Evolutionary conservation across 768 basidiomycete species (phyloP).

Genomic region (Naganishia friedmannii): DNA sequence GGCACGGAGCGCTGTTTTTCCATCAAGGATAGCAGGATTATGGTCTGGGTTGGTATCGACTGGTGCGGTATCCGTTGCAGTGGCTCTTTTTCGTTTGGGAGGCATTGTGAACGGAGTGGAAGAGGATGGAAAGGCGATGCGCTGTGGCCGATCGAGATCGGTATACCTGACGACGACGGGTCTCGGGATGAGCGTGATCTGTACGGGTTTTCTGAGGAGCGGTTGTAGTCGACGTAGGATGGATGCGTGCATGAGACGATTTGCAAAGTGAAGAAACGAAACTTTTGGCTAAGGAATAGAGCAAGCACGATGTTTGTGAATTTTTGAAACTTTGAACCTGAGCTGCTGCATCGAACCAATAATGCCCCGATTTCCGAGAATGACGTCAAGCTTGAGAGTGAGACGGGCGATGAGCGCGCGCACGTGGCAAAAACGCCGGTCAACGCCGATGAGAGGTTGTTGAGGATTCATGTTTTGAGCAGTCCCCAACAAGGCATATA

Average conservation of each 20-base stretch:
- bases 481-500: too few relatives aligned
- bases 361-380: too few relatives aligned
- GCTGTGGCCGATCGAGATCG: not conserved
- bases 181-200: not conserved
- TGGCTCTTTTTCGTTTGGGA: not conserved
- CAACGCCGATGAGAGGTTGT: too few relatives aligned
- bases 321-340: not conserved
- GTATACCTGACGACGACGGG: not conserved
- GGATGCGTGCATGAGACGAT: conserved; percentile 6
- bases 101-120: not conserved
- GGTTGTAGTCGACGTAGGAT: not conserved
- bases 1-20: conserved; percentile 25
- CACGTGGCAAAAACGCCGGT: too few relatives aligned
- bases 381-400: too few relatives aligned
- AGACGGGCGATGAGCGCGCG: too few relatives aligned
- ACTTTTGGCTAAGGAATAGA: not conserved
- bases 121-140: not conserved
- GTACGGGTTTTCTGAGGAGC: not conserved
- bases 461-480: too few relatives aligned
- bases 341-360: too few relatives aligned
- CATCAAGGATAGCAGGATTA: conserved; percentile 28
- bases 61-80: not conserved
- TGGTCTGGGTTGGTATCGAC: conserved; percentile 27
- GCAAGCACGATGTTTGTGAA: not conserved
- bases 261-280: not conserved